Conservation (phyloP, 768 basidiomycete genomes). For the Auricularia heimuer region DNA sequence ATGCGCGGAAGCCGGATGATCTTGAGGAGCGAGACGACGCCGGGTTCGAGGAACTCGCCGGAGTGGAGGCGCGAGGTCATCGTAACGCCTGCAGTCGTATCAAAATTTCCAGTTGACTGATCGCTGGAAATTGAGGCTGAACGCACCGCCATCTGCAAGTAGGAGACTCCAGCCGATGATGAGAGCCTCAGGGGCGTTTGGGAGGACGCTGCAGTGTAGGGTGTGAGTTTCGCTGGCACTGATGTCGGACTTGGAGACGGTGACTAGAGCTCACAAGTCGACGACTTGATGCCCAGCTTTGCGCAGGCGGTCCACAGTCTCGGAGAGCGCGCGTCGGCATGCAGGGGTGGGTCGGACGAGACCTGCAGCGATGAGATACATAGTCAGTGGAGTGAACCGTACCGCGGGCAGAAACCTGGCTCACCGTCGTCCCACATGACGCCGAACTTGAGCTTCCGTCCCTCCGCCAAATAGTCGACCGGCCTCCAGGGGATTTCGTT, state of each 20-base stretch:
- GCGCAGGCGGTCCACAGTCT: slow-evolving; percentile 34
- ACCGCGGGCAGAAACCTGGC: slow-evolving; percentile 9
- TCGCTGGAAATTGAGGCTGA: neutral
- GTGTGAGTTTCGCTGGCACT: neutral
- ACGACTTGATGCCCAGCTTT: slow-evolving; percentile 41
- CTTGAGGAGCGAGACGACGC: slow-evolving; percentile 30
- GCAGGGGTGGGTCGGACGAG: slow-evolving; percentile 51
- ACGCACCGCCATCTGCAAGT: slow-evolving; percentile 39
- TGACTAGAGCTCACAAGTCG: slow-evolving; percentile 34
- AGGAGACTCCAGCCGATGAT: slow-evolving; percentile 43
- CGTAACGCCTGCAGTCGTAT: slow-evolving; percentile 16
- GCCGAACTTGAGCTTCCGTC: slow-evolving; percentile 46
- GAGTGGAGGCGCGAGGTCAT: slow-evolving; percentile 24
- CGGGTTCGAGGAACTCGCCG: slow-evolving; percentile 41
- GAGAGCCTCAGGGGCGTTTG: slow-evolving; percentile 29
- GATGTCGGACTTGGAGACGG: neutral
- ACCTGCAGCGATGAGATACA: slow-evolving; percentile 24
- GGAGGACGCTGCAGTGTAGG: neutral
- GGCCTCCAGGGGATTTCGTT: slow-evolving; percentile 27
- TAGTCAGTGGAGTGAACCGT: neutral
- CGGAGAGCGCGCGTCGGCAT: slow-evolving; percentile 42
- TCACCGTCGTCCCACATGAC: slow-evolving; percentile 56
- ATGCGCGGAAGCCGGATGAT: slow-evolving; percentile 38
- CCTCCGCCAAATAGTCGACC: slow-evolving; percentile 27
- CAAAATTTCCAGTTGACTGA: neutral